Evolutionary conservation across 495 filamentous ascomycete species (phyloP).

Genomic region (Aspergillus conjunctus): DNA sequence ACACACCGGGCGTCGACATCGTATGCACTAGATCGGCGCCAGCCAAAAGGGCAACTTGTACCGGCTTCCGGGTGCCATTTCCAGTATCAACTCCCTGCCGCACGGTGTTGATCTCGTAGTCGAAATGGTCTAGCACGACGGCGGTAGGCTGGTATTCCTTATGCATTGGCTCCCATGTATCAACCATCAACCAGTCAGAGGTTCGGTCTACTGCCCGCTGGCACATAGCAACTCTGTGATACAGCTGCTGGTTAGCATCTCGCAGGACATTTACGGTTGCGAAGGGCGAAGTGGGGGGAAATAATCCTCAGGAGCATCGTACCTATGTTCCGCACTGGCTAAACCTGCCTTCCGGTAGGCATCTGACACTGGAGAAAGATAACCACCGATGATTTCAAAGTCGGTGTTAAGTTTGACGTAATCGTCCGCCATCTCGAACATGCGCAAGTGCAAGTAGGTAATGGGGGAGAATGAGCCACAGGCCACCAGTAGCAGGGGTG

Average conservation of each 20-base stretch:
- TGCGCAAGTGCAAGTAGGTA: conserved; percentile 85
- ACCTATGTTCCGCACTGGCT: conserved; percentile 73
- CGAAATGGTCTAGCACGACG: conserved; percentile 83
- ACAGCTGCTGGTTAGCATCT: conserved; percentile 17
- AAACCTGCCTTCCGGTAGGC: conserved; percentile 91
- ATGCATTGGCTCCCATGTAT: conserved; percentile 75
- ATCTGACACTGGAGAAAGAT: conserved; percentile 78
- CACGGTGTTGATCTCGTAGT: conserved; percentile 81
- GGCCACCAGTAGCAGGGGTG: conserved; percentile 79
- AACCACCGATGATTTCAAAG: conserved; percentile 84
- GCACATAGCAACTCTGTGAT: conserved; percentile 62
- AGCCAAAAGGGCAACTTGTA: conserved; percentile 73
- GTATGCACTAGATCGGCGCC: conserved; percentile 88
- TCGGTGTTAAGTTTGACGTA: conserved; percentile 78
- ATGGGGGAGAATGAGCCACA: conserved; percentile 87
- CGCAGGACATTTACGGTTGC: neutral
- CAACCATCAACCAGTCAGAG: conserved; percentile 81
- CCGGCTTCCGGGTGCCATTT: conserved; percentile 60
- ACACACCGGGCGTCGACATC: conserved; percentile 75
- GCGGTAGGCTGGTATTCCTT: conserved; percentile 86
- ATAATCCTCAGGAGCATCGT: conserved; percentile 11
- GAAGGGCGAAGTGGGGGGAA: neutral
- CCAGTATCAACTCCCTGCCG: conserved; percentile 70
- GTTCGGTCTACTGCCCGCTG: conserved; percentile 76
- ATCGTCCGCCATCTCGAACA: conserved; percentile 91